phyloP scores from a whole-genome alignment of 495 filamentous ascomycete species.

The Tuber melanosporum region DNA sequence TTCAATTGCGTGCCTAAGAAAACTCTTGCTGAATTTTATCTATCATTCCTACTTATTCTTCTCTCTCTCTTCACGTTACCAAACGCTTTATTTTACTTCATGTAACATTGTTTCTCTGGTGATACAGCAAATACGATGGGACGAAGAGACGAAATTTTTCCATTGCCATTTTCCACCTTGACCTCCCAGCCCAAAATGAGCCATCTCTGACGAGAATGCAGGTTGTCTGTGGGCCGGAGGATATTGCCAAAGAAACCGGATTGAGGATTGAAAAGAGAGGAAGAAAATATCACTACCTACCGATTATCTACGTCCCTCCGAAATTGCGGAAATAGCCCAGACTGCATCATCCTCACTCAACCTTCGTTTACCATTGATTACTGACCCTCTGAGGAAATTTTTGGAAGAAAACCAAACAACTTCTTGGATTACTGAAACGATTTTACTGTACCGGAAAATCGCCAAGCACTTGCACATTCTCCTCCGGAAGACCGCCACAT shows the following conservation, averaged over 20 bases:
- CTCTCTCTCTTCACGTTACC: too few relatives aligned
- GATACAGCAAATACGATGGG: not conserved
- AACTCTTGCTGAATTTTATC: too few relatives aligned
- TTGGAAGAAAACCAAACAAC: not conserved
- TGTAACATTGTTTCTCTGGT: not conserved
- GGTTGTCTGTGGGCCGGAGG: too few relatives aligned
- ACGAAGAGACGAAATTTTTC: not conserved
- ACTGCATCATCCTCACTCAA: not conserved
- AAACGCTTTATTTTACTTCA: too few relatives aligned
- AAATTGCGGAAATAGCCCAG: not conserved
- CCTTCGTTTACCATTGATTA: not conserved
- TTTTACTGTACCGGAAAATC: not conserved
- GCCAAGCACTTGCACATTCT: not conserved
- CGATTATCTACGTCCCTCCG: not conserved
- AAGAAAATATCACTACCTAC: not conserved
- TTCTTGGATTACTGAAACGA: not conserved
- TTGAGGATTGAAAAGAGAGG: not conserved
- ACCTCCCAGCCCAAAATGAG: not conserved
- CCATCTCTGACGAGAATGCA: not conserved
- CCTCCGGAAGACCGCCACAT: not conserved
- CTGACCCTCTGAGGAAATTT: not conserved
- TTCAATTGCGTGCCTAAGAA: too few relatives aligned
- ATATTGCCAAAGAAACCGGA: not conserved
- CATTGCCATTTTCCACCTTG: not conserved
- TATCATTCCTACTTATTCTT: too few relatives aligned